A percentile compares a stretch with the other conserved stretches of the same genome.
Conservation (phyloP, 2,329 filamentous ascomycete genomes). For the Periglandula ipomoeae region DNA sequence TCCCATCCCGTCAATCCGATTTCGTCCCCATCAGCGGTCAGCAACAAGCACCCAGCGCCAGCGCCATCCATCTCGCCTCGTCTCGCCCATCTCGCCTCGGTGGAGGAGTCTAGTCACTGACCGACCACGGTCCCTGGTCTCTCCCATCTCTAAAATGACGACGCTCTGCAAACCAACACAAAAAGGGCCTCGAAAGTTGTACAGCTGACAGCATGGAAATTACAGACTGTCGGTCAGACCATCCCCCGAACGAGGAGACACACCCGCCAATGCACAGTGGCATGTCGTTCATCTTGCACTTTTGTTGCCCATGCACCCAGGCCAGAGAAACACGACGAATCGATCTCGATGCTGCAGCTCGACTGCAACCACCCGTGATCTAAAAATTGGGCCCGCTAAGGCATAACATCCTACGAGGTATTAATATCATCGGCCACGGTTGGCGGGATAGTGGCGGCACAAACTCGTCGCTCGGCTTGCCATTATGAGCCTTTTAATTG, state of each 20-base stretch:
- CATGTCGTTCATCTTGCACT: too few relatives aligned
- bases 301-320: too few relatives aligned
- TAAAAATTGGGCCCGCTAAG: not conserved
- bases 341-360: slow-evolving; percentile 4
- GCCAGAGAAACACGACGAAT: too few relatives aligned
- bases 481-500: not conserved
- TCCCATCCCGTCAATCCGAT: too few relatives aligned
- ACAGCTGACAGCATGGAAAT: not conserved
- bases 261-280: not conserved
- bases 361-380: not conserved
- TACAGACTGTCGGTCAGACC: too few relatives aligned
- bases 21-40: too few relatives aligned
- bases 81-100: too few relatives aligned
- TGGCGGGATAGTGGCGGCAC: not conserved
- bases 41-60: too few relatives aligned
- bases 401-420: not conserved
- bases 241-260: not conserved
- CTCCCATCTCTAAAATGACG: not conserved
- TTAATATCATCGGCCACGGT: not conserved
- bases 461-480: too few relatives aligned
- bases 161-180: not conserved
- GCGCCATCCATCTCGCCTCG: too few relatives aligned
- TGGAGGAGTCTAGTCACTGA: too few relatives aligned
- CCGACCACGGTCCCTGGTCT: not conserved
- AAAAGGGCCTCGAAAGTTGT: not conserved